Evolutionary conservation across 768 basidiomycete species (phyloP), one percentile per base, ranked within the genome.

Genomic region (Arthromyces matolae): DNA sequence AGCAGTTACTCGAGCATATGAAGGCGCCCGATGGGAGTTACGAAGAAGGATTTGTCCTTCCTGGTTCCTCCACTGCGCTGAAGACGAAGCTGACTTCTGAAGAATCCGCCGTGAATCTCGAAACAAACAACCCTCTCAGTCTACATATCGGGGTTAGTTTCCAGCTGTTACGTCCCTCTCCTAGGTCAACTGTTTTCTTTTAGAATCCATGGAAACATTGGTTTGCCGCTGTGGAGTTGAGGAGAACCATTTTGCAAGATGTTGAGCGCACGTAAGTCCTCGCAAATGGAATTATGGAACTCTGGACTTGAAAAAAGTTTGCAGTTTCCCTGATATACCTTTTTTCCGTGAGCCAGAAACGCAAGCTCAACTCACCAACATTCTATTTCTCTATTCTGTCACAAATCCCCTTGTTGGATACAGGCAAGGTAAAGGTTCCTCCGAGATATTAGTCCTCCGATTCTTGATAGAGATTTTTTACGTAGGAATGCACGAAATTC

Each of bases 121-220:
- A 86, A 52, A 73, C 70, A 52, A 89, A 89, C 63, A 92, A 92
- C 64, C 91, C 89, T 8, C 69, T 93, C 32, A 90, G 87, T 63
- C 68, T 90, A 50, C 82, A 92, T 56, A 76, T 83, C 47, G 81
- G 89, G 74, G 86, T 86, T 46, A 38, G 69, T 52, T 9, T 16
- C 10, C 5, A 6, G 16, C n/a, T 12, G 4, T 35, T 9, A 27
- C 20, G 33, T 25, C n/a, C 4, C 23, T 18, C 25, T 35, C 18
- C 13, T 13, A 22, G 14, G n/a, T 10, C 32, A 25, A 32, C 12
- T 35, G 12, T 25, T 5, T 45, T 13, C 24, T n/a, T 51, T 27
- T n/a, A 94, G 84, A 96, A 94, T 66, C 94, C 94, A 8, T 99
- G 96, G 96, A 87, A 83, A 56, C 80, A 83, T 38, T 98, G 93